A percentile compares a stretch with the other conserved stretches of the same genome.
Evolutionary conservation across 257 asterid genomes (phyloP).

Genomic region (Verbena officinalis): DNA sequence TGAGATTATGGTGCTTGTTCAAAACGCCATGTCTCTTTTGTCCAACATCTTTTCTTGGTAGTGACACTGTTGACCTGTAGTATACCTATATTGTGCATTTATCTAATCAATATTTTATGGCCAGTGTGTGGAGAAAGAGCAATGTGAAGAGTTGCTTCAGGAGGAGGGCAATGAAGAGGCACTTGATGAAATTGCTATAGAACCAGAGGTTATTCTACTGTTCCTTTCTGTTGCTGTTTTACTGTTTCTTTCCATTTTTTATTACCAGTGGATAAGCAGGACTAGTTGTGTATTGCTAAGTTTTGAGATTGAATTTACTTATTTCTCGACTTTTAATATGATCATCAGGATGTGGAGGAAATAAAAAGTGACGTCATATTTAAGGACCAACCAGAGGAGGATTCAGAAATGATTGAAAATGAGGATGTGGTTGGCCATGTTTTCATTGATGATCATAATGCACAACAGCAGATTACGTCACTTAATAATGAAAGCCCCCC

Average conservation of each 20-base stretch:
- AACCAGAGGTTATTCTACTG: slow-evolving; percentile 51
- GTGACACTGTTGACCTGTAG: background rate
- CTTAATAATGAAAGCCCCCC: slow-evolving; percentile 32
- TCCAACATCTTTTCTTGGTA: slow-evolving; percentile 19
- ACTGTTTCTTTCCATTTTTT: slow-evolving; percentile 8
- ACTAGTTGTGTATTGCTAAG: slow-evolving; percentile 8
- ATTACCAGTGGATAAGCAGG: slow-evolving; percentile 4
- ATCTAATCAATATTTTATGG: slow-evolving; percentile 29
- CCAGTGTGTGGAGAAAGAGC: slow-evolving; percentile 54
- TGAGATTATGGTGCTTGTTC: slow-evolving; percentile 19
- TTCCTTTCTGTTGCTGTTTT: slow-evolving; percentile 8
- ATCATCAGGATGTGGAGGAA: slow-evolving; percentile 44
- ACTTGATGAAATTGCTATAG: slow-evolving; percentile 37
- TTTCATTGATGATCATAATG: slow-evolving; percentile 37
- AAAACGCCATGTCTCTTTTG: background rate
- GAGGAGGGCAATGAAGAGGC: slow-evolving; percentile 48
- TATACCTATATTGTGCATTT: slow-evolving; percentile 16
- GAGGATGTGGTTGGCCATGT: slow-evolving; percentile 43
- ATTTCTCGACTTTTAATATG: slow-evolving; percentile 20
- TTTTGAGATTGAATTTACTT: slow-evolving; percentile 17
- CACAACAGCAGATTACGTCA: slow-evolving; percentile 40
- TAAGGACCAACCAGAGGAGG: slow-evolving; percentile 39
- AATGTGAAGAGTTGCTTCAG: slow-evolving; percentile 38
- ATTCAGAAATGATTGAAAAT: slow-evolving; percentile 34
- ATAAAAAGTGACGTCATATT: slow-evolving; percentile 31